Evolutionary conservation across 768 basidiomycete genomes (phyloP), one percentile per base, ranked within the genome.

Genomic region (Termitomyces sp.): DNA sequence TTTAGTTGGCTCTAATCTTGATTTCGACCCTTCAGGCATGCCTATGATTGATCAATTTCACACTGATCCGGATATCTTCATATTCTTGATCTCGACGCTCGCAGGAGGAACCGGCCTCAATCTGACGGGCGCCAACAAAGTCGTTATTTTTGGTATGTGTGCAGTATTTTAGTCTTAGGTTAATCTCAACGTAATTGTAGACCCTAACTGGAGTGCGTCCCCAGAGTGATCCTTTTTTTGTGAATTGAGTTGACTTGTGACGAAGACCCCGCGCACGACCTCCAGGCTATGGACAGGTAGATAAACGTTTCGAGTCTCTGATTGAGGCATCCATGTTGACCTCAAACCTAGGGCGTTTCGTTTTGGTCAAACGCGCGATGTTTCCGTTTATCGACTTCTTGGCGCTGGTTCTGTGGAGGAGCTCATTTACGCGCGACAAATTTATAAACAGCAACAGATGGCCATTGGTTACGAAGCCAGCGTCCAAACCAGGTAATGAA

Each of bases 391-490:
- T 67, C 84, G 94, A 39, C 79, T 96, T 7, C 78, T 96, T 16
- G 92, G 90, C 0, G 92, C 92, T 3, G 94, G 94, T 3, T 91
- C 92, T 7, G 80, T 95, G 13, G 93, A 95, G 68, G 93, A 96
- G 70, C 74, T 93, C 46, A 92, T 94, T 20, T 94, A 94, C 67
- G 90, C 90, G 0, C 85, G 93, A 13, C 94, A 96, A 69, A 84
- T 96, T 22, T 95, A 95, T 75, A 96, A 96, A 70, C 92, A 94
- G 65, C 94, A 96, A 69, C 91, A 93, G 68, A 94, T 94, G 91
- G 85, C 86, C n/a, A 92, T 94, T 50, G 93, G 86, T 0, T 95
- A 95, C 70, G 84, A 90, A 63, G 90, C 89, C 1, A 92, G 90
- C 66, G 77, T 91, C 9, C 92, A 94, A 67, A 93, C 92, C 0